phyloP scores from a whole-genome alignment of 441 rosid species.

The Erodium texanum region DNA sequence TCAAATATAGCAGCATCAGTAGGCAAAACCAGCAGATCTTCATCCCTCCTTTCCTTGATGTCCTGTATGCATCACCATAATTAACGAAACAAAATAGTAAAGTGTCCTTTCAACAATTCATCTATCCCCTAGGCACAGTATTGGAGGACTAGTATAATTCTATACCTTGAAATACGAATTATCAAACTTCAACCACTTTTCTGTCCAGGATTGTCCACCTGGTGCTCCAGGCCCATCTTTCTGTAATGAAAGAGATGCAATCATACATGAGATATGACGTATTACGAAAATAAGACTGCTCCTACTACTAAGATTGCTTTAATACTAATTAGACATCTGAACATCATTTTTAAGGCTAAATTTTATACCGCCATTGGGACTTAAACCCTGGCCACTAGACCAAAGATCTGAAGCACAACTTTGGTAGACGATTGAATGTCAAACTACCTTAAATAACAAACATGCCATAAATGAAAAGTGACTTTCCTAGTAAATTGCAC shows the following conservation, averaged over 20 bases:
- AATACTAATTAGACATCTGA: background rate
- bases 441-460: background rate
- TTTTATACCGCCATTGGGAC: no score
- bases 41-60: conserved; percentile 63
- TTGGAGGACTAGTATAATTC: conserved; percentile 10
- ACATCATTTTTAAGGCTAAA: no score
- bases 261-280: background rate
- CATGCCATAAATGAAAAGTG: background rate
- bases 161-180: conserved; percentile 91
- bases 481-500: background rate
- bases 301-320: background rate
- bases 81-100: conserved; percentile 13
- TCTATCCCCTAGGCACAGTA: background rate
- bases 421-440: background rate
- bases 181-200: conserved; percentile 85
- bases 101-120: background rate
- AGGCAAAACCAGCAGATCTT: conserved; percentile 82
- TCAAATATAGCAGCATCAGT: conserved; percentile 86
- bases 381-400: no score
- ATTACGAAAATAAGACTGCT: background rate
- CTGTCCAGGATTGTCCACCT: conserved; percentile 97
- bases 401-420: no score
- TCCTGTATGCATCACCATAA: conserved; percentile 37
- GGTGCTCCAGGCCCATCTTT: conserved; percentile 94
- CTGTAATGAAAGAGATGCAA: conserved; percentile 35